A percentile compares a stretch with the other conserved stretches of the same genome.
Evolutionary conservation across 495 filamentous ascomycete species (phyloP).

Genomic region (Hypoxylon trugodes): DNA sequence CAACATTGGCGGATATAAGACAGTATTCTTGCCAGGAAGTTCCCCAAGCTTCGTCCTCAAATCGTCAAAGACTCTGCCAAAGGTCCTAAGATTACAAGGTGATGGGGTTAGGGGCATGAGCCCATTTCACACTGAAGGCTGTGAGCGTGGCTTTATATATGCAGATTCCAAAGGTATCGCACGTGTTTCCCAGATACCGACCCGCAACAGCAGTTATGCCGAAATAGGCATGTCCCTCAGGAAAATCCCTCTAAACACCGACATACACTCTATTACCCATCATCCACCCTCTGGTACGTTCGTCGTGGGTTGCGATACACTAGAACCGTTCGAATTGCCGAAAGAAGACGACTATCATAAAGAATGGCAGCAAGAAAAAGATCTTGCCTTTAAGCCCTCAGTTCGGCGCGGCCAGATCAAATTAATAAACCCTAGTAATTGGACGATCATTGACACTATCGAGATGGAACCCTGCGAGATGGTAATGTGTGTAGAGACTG

Average conservation of each 20-base stretch:
- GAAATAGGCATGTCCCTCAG: constrained; percentile 74
- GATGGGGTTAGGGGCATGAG: constrained; percentile 71
- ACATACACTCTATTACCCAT: constrained; percentile 77
- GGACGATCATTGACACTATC: constrained; percentile 78
- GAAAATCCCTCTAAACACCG: constrained; percentile 72
- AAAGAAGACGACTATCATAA: constrained; percentile 84
- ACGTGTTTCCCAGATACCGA: constrained; percentile 72
- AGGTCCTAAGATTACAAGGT: constrained; percentile 74
- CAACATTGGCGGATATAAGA: constrained; percentile 76
- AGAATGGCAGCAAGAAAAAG: constrained; percentile 79
- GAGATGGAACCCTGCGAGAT: constrained; percentile 75
- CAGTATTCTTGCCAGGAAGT: constrained; percentile 80
- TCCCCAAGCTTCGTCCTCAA: constrained; percentile 83
- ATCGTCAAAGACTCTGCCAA: constrained; percentile 75
- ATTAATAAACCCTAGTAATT: constrained; percentile 76
- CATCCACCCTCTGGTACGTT: constrained; percentile 78
- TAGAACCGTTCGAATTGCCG: constrained; percentile 78
- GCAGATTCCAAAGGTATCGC: constrained; percentile 72
- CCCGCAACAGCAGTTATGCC: constrained; percentile 65
- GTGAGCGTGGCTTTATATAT: constrained; percentile 82
- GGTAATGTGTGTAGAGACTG: constrained; percentile 79
- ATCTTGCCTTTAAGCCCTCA: constrained; percentile 68
- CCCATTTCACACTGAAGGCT: constrained; percentile 74
- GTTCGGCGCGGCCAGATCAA: constrained; percentile 74
- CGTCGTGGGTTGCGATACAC: constrained; percentile 73